Evolutionary conservation across 2,329 filamentous ascomycete genomes (phyloP), one percentile per base, ranked within the genome.

Genomic region (Hymenoscyphus scutula): DNA sequence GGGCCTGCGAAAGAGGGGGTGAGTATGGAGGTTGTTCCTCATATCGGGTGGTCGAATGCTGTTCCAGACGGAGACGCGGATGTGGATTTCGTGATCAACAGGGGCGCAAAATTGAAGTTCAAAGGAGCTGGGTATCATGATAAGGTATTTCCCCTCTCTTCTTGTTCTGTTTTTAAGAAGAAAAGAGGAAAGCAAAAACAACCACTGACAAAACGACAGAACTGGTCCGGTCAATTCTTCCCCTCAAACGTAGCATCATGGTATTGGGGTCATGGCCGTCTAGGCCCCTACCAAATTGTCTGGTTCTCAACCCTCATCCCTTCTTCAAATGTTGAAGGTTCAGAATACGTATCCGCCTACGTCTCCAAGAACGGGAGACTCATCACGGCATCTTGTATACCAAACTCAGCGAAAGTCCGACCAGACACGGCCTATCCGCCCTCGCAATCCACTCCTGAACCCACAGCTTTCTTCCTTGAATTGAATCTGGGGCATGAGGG

Each of bases 201-300:
- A 8, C 2, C 7, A 32, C 30, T 32, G 7, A 32, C 30, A 32
- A 32, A 7, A 11, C 30, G 10, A 32, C 37, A 78, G 77, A 80
- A 80, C 65, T 81, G 79, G 78, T 74, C 74, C 4, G 70, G 76
- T 61, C 62, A 64, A 30, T 74, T 77, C 1, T 77, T 80, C 60
- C 30, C 30, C 30, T 32, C 30, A 8, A 71, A 67, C n/a, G 68
- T 76, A 13, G 61, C 64, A 37, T 75, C 71, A 30, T 79, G 77
- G 75, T 78, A 79, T 67, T 80, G 77, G 77, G 79, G 79, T 17
- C 79, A 80, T 60, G 78, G 71, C 4, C 71, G 70, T 29, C 59
- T 80, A 0, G 79, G 77, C 0, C 67, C 71, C 0, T 80, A 79
- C 71, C 76, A 77, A 1, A 64, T 81, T 27, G 76, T 81, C 25